phyloP scores from a whole-genome alignment of 2,329 filamentous ascomycete species.

The Cladosporium sp. region DNA sequence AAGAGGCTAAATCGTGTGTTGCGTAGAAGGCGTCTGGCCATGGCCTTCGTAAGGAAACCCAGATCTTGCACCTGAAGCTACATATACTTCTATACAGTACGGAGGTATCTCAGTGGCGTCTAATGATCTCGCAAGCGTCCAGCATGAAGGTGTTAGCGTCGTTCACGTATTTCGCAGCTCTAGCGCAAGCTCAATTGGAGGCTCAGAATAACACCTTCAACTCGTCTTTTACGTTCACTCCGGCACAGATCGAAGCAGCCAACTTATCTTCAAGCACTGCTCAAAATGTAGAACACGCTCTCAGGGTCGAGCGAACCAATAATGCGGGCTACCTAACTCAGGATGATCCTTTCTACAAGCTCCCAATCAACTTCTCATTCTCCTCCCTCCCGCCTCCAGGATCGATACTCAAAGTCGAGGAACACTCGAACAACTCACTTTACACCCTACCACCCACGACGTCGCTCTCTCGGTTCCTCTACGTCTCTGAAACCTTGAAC shows the following conservation, averaged over 20 bases:
- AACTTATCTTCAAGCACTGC: slow-evolving; percentile 18
- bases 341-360: slow-evolving; percentile 40
- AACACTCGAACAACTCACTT: slow-evolving; percentile 33
- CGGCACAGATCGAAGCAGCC: slow-evolving; percentile 19
- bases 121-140: not conserved
- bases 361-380: slow-evolving; percentile 22
- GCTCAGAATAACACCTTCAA: slow-evolving; percentile 24
- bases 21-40: not conserved
- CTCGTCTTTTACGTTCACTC: slow-evolving; percentile 20
- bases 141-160: not conserved
- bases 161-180: not conserved
- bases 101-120: too few relatives aligned
- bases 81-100: not conserved
- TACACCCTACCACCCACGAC: slow-evolving; percentile 42
- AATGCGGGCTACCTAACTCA: slow-evolving; percentile 22
- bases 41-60: not conserved
- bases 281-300: slow-evolving; percentile 22
- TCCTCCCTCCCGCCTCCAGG: slow-evolving; percentile 30
- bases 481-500: slow-evolving; percentile 44
- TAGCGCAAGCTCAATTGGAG: not conserved
- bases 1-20: not conserved
- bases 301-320: slow-evolving; percentile 28
- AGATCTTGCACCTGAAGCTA: too few relatives aligned
- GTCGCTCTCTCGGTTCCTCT: slow-evolving; percentile 48
- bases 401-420: slow-evolving; percentile 39